Evolutionary conservation across 257 asterid species (phyloP).

Genomic region (Capsicum baccatum): DNA sequence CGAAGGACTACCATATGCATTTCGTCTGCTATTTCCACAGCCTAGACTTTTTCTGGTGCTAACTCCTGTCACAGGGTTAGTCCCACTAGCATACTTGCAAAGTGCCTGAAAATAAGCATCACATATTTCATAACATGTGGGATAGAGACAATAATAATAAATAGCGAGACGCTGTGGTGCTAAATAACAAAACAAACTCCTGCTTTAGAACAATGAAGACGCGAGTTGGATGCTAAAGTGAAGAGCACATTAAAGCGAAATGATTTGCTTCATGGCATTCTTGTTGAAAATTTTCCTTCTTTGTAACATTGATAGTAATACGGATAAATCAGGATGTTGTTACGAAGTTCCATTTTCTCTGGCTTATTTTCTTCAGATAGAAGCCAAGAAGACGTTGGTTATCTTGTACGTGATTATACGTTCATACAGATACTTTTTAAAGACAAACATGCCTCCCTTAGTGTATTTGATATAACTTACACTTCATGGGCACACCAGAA

Average conservation of each 20-base stretch:
- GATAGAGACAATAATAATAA: neutral
- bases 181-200: neutral
- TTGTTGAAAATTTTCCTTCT: neutral
- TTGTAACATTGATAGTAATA: neutral
- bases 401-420: neutral
- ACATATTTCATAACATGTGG: neutral
- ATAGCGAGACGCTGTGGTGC: neutral
- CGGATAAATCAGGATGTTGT: neutral
- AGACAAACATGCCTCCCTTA: neutral
- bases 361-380: neutral
- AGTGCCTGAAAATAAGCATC: slow-evolving; percentile 60
- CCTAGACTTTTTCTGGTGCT: slow-evolving; percentile 91
- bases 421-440: neutral
- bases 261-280: neutral
- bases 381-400: neutral
- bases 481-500: neutral
- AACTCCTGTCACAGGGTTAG: slow-evolving; percentile 87
- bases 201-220: neutral
- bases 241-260: neutral
- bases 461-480: neutral
- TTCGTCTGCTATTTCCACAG: slow-evolving; percentile 86
- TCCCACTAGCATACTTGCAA: slow-evolving; percentile 93
- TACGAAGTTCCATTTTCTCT: neutral
- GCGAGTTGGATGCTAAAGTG: neutral
- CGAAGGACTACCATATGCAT: slow-evolving; percentile 94